Evolutionary conservation across 2,329 filamentous ascomycete genomes (phyloP), one percentile per base, ranked within the genome.

Genomic region (Phialemoniopsis sp.): DNA sequence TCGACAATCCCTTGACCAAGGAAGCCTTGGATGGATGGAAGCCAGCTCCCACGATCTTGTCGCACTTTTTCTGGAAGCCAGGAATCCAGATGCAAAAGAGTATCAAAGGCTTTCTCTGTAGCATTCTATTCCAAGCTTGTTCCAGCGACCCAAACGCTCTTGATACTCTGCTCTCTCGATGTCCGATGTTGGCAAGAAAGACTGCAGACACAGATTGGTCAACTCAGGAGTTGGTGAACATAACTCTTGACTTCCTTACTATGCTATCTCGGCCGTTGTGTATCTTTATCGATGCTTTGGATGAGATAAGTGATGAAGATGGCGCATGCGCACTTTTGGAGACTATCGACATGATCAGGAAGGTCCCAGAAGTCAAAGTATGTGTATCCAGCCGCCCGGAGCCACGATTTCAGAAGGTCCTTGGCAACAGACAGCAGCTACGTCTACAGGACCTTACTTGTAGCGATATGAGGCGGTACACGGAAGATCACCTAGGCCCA

Each of bases 11-110:
- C 3, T 13, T 34, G 5, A 58, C 52, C 0, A 15, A 12, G 5
- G 8, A 32, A 3, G 9, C 30, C 1, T 41, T 63, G 6, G 9
- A 41, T 3, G 3, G 17, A 2, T 60, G 58, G 56, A 41, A 32
- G 2, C 6, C 34, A 0, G 29, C 34, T 3, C 37, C 46, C 2
- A 6, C 46, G 1, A 34, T 56, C 0, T 13, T 50, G 5, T 46
- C 46, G 3, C 55, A 54, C 36, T 60, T 55, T 42, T 59, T 62
- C 33, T 62, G 58, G 57, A 52, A 47, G 8, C 40, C 51, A 0
- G 59, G 58, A 1, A 48, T 41, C 3, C 6, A 4, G 2, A 35
- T 58, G 36, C 56, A 61, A 38, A 49, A 48, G 19, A 48, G 34
- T 13, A 30, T 48, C 3, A 49, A 46, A 21, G 59, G 59, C 1